Evolutionary conservation across 2,329 filamentous ascomycete genomes (phyloP).

Genomic region (Ophiostoma sp.): DNA sequence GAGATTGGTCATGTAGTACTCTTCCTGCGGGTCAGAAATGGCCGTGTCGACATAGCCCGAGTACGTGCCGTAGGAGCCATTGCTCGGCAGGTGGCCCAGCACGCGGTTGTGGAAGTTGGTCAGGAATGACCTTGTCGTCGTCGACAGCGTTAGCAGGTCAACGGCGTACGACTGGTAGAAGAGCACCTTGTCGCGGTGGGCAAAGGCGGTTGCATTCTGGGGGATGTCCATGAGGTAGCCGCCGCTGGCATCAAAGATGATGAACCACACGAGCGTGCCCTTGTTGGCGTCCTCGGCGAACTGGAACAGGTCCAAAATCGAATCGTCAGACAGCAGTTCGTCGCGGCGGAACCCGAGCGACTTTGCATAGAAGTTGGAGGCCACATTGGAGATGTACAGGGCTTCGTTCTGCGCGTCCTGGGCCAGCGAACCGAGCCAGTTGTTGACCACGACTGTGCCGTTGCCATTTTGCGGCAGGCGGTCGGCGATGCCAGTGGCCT

Average conservation of each 20-base stretch:
- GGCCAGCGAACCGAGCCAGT: slow-evolving; percentile 58
- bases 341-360: slow-evolving; percentile 49
- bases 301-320: slow-evolving; percentile 47
- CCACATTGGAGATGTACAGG: slow-evolving; percentile 44
- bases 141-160: slow-evolving; percentile 42
- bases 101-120: slow-evolving; percentile 44
- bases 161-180: slow-evolving; percentile 60
- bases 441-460: slow-evolving; percentile 46
- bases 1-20: slow-evolving; percentile 54
- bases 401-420: slow-evolving; percentile 47
- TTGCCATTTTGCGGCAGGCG: slow-evolving; percentile 41
- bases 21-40: slow-evolving; percentile 38
- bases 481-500: slow-evolving; percentile 45
- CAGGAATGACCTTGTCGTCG: slow-evolving; percentile 48
- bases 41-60: slow-evolving; percentile 58
- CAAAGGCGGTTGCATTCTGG: slow-evolving; percentile 53
- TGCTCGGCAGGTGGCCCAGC: slow-evolving; percentile 36
- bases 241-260: slow-evolving; percentile 58
- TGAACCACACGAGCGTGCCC: slow-evolving; percentile 53
- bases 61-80: slow-evolving; percentile 46
- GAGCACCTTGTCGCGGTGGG: slow-evolving; percentile 59
- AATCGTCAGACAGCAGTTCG: slow-evolving; percentile 42
- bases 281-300: slow-evolving; percentile 48
- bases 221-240: slow-evolving; percentile 55
- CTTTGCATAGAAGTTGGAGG: slow-evolving; percentile 52